Conservation (phyloP, 2,329 filamentous ascomycete genomes). For the Sporothrix protearum region DNA sequence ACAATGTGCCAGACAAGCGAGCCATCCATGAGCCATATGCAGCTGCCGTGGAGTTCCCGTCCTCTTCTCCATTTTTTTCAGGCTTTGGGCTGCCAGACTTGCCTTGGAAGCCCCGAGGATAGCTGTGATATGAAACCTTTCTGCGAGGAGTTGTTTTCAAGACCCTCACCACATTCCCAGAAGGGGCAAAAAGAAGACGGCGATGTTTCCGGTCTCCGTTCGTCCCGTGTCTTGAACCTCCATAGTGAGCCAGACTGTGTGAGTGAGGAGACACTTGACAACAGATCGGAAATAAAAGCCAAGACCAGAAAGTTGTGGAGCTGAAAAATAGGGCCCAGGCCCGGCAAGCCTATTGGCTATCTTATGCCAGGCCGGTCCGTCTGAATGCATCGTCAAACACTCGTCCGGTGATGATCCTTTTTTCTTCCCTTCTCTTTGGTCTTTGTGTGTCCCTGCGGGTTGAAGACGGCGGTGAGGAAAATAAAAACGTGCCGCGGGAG, state of each 20-base stretch:
- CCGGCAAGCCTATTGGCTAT: slow-evolving; percentile 7
- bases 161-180: background rate
- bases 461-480: slow-evolving; percentile 5
- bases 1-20: background rate
- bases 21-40: background rate
- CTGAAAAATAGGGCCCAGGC: background rate
- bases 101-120: background rate
- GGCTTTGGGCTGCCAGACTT: background rate
- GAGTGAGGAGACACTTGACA: background rate
- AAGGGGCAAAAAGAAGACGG: background rate
- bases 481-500: background rate
- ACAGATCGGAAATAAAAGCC: background rate
- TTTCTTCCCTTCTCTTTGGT: background rate
- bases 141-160: background rate
- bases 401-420: slow-evolving; percentile 13
- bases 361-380: background rate
- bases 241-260: background rate
- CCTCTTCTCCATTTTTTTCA: background rate
- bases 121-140: too few species aligned
- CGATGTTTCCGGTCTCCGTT: slow-evolving; percentile 7
- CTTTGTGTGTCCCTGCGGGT: background rate
- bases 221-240: slow-evolving; percentile 3
- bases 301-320: slow-evolving; percentile 12
- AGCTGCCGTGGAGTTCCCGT: background rate
- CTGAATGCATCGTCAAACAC: slow-evolving; percentile 17